phyloP scores from a whole-genome alignment of 257 asterid species.

The Agastache rugosa region DNA sequence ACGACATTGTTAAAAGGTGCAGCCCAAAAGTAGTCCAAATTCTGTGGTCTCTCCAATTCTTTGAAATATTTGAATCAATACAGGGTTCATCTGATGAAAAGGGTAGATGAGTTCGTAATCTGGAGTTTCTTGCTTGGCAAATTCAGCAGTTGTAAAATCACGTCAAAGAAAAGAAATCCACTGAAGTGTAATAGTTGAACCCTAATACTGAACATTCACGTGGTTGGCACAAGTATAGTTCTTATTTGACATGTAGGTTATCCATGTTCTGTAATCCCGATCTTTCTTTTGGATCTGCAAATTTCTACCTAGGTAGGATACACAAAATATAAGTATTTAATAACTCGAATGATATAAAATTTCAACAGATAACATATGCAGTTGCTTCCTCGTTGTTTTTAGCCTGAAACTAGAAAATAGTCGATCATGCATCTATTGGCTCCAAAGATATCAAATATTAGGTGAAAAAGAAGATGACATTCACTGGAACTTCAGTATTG shows the following conservation, averaged over 20 bases:
- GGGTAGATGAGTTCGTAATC: too few species aligned
- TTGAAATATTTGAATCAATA: not conserved
- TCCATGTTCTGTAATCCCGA: not conserved
- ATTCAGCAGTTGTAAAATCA: slow-evolving; percentile 12
- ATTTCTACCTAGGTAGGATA: slow-evolving; percentile 2
- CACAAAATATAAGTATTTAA: not conserved
- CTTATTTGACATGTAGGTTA: slow-evolving; percentile 2
- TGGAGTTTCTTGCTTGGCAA: not conserved
- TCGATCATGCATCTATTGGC: slow-evolving; percentile 10
- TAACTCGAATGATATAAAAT: not conserved
- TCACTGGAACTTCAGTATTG: slow-evolving; percentile 11
- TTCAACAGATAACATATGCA: not conserved
- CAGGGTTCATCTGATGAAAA: not conserved
- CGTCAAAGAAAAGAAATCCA: not conserved
- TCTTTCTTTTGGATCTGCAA: slow-evolving; percentile 4
- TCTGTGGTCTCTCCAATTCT: not conserved
- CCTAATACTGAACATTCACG: slow-evolving; percentile 7
- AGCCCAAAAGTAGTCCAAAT: not conserved
- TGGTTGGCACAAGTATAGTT: slow-evolving; percentile 7
- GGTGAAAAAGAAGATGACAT: slow-evolving; percentile 10
- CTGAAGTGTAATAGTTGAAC: not conserved
- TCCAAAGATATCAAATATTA: slow-evolving; percentile 1
- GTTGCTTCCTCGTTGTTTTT: not conserved
- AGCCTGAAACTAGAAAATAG: not conserved
- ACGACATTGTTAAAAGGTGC: not conserved